These are phyloP conservation scores for Basidiobolus meristosporus DNA, from an alignment of 371 early-diverging fungal species.

Conservation along the genomic window DNA sequence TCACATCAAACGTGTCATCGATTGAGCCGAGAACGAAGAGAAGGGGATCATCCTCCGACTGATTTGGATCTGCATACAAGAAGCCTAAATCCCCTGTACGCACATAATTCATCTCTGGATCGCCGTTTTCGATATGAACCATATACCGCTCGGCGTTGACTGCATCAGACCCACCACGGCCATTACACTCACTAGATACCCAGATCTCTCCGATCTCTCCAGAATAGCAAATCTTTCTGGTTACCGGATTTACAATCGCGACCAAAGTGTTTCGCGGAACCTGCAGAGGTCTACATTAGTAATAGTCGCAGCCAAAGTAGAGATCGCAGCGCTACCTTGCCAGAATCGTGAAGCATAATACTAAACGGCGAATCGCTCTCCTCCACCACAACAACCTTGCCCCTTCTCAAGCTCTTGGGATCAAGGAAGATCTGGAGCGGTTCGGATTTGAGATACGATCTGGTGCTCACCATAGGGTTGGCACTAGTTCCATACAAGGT, in stretches of 20 bases:
- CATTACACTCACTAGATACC: conserved; percentile 51
- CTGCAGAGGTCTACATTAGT: not conserved
- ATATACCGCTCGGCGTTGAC: conserved; percentile 11
- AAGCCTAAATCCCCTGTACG: conserved; percentile 77
- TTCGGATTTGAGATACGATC: conserved; percentile 55
- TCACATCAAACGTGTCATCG: conserved; percentile 42
- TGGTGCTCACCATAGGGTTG: conserved; percentile 62
- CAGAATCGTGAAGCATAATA: conserved; percentile 53
- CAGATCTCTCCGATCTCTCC: conserved; percentile 74
- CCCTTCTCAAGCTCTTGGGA: conserved; percentile 34
- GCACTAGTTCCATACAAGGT: conserved; percentile 47
- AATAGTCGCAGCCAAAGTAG: no score
- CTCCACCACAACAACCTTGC: conserved; percentile 30
- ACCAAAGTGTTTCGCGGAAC: conserved; percentile 55
- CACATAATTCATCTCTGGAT: conserved; percentile 41
- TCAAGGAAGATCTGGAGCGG: conserved; percentile 44
- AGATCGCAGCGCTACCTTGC: conserved; percentile 45
- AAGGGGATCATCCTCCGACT: conserved; percentile 21
- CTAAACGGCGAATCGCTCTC: conserved; percentile 28
- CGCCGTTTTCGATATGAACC: conserved; percentile 35
- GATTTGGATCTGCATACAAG: conserved; percentile 39
- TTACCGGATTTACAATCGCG: conserved; percentile 66
- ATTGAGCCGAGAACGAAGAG: conserved; percentile 60
- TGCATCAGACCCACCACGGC: not conserved
- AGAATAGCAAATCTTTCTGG: conserved; percentile 34